A percentile compares a stretch with the other conserved stretches of the same genome.
phyloP scores from a whole-genome alignment of 2,329 filamentous ascomycete genomes.

The Venturia pyrina region DNA sequence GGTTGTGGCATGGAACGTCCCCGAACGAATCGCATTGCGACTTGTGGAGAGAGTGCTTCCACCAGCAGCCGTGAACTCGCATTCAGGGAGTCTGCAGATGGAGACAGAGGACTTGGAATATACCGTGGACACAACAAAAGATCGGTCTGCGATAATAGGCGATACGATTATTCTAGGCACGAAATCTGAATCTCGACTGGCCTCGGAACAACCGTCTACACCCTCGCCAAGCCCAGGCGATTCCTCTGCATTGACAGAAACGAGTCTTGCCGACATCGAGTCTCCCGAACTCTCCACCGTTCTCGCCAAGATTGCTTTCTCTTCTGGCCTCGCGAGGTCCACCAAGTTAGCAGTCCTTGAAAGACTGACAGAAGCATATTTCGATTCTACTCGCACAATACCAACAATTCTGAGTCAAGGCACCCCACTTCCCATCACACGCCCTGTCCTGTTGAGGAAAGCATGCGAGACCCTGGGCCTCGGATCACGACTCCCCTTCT shows the following conservation, averaged over 20 bases:
- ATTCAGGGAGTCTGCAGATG: conserved; percentile 62
- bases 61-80: conserved; percentile 64
- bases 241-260: conserved; percentile 26
- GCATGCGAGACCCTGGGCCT: conserved; percentile 85
- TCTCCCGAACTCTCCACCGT: conserved; percentile 46
- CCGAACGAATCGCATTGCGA: conserved; percentile 59
- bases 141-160: conserved; percentile 69
- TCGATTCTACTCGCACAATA: conserved; percentile 75
- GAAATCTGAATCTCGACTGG: conserved; percentile 31
- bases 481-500: conserved; percentile 59
- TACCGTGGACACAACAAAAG: conserved; percentile 59
- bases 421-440: conserved; percentile 45
- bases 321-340: conserved; percentile 80
- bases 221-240: background rate
- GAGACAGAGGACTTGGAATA: conserved; percentile 91
- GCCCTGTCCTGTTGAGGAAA: conserved; percentile 79
- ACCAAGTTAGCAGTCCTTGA: conserved; percentile 93
- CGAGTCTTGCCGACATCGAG: conserved; percentile 24
- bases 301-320: conserved; percentile 91
- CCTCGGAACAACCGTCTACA: background rate
- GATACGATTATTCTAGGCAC: conserved; percentile 87
- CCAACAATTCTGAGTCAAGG: conserved; percentile 66
- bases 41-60: conserved; percentile 64
- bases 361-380: conserved; percentile 69
- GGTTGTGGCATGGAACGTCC: conserved; percentile 83